These are phyloP conservation scores for Gossypium ekmanianum DNA, from an alignment of 345 rosid genomes.

Conservation along the genomic window DNA sequence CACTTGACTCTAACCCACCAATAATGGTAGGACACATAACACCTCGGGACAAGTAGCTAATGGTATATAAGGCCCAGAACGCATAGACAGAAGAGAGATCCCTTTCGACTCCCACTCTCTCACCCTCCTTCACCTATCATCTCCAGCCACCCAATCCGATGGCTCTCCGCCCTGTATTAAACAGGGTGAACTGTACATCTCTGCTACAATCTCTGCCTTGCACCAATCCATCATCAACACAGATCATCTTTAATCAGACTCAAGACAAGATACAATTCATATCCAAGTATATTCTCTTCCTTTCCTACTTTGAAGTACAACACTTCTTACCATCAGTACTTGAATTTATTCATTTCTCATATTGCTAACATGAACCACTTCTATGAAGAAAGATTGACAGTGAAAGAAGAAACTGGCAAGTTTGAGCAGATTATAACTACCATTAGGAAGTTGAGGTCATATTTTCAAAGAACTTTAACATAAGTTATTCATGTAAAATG, in stretches of 20 bases:
- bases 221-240: too few relatives aligned
- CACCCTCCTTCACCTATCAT: too few relatives aligned
- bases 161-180: too few relatives aligned
- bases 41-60: too few relatives aligned
- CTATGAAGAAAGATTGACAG: not conserved
- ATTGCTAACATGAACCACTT: not conserved
- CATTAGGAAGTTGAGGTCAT: not conserved
- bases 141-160: too few relatives aligned
- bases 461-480: not conserved
- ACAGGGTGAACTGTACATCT: too few relatives aligned
- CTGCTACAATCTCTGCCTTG: too few relatives aligned
- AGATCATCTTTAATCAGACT: not conserved
- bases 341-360: not conserved
- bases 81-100: too few relatives aligned
- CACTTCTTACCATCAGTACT: not conserved
- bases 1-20: too few relatives aligned
- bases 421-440: not conserved
- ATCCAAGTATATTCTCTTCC: not conserved
- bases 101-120: too few relatives aligned
- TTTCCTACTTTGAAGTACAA: not conserved
- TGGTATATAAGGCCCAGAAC: too few relatives aligned
- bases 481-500: not conserved
- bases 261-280: conserved; percentile 13
- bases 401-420: not conserved
- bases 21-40: too few relatives aligned